A percentile compares a stretch with the other conserved stretches of the same genome.
Conservation (phyloP, 2,329 filamentous ascomycete species). For the Botrytis cinerea region DNA sequence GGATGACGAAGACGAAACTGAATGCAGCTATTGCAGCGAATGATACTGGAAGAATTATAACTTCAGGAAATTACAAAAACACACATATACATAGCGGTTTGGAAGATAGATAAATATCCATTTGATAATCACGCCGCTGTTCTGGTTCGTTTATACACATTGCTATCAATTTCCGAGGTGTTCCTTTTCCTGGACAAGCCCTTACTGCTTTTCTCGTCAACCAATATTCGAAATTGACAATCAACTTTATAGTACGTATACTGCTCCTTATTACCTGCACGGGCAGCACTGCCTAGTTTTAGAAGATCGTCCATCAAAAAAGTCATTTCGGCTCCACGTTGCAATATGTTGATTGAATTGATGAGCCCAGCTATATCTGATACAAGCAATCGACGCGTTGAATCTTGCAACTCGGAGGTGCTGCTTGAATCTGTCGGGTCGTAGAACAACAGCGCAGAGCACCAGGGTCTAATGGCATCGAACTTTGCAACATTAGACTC, state of each 20-base stretch:
- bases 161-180: neutral
- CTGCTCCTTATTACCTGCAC: conserved; percentile 13
- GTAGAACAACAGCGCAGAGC: conserved; percentile 12
- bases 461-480: conserved; percentile 10
- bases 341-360: conserved; percentile 6
- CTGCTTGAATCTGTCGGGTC: conserved; percentile 10
- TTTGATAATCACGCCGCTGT: neutral
- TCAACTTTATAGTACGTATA: conserved; percentile 5
- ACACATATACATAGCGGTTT: neutral
- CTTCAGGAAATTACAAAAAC: no score
- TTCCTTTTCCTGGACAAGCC: conserved; percentile 7
- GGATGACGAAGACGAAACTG: no score
- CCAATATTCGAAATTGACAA: conserved; percentile 11
- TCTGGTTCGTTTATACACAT: conserved; percentile 7
- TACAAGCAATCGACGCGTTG: neutral
- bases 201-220: conserved; percentile 7
- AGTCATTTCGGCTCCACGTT: conserved; percentile 11
- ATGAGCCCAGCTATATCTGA: conserved; percentile 1
- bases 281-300: conserved; percentile 5
- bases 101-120: neutral
- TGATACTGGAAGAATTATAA: no score
- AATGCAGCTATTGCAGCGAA: no score
- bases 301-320: conserved; percentile 10
- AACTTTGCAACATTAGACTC: neutral
- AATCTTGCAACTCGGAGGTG: neutral